phyloP scores from a whole-genome alignment of 1,139 yeast genomes.

The Nakaseomyces nivariensis region DNA sequence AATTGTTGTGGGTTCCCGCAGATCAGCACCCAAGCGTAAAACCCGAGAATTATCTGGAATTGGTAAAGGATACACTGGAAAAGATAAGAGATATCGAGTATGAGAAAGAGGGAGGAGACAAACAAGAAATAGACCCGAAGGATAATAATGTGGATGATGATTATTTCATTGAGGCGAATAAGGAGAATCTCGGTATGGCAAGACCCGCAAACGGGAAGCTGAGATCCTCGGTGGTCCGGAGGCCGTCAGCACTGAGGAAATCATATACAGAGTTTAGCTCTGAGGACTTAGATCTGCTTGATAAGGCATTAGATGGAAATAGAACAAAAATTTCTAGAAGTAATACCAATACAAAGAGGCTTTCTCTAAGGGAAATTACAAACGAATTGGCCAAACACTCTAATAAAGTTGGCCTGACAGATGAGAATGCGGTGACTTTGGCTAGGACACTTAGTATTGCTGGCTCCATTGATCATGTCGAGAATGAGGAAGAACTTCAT shows the following conservation, averaged over 20 bases:
- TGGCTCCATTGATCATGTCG: conserved; percentile 13
- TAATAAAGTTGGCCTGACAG: conserved; percentile 61
- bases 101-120: not conserved
- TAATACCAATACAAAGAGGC: not conserved
- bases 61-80: conserved; percentile 70
- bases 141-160: not conserved
- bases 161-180: conserved; percentile 1
- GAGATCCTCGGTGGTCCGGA: conserved; percentile 21
- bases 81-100: conserved; percentile 40
- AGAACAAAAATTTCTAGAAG: conserved; percentile 5
- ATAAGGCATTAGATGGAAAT: not conserved
- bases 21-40: conserved; percentile 86
- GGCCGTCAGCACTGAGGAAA: conserved; percentile 28
- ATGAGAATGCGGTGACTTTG: conserved; percentile 63
- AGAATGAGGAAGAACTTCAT: conserved; percentile 3
- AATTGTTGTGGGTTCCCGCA: conserved; percentile 88
- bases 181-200: conserved; percentile 6
- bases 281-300: conserved; percentile 4
- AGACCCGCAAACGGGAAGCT: not conserved
- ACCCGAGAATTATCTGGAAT: conserved; percentile 80
- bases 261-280: conserved; percentile 25
- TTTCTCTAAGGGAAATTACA: conserved; percentile 55
- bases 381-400: conserved; percentile 57
- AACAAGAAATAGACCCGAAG: conserved; percentile 1
- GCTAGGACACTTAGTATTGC: conserved; percentile 49